Evolutionary conservation across 1,284 basidiomycete genomes (phyloP), one percentile per base, ranked within the genome.

Genomic region (Malassezia cuniculi): DNA sequence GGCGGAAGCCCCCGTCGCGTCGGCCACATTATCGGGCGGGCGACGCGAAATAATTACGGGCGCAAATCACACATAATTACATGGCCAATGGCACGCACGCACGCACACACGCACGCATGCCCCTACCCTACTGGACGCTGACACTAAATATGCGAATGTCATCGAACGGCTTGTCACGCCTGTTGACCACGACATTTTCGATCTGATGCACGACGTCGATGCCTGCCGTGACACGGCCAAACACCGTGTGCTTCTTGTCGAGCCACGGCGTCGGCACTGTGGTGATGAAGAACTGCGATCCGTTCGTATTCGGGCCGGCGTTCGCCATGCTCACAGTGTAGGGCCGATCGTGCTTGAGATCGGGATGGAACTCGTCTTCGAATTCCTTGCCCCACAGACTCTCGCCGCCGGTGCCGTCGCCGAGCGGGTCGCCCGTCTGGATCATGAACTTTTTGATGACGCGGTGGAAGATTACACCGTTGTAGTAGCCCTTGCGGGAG

Each of bases 271-370:
- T 85, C 9, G 89, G 82, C 2, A 81, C 87, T 2, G 87, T 94
- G 2, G 93, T 99, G 66, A 97, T 89, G 71, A 97, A 97, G 74
- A 97, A 97, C 68, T 99, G 90, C 3, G 81, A 84, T 2, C 81
- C 93, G 65, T 97, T 99, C 27, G 93, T 97, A 38, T 74, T 74
- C 1, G 85, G 80, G 1, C 93, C 90, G 2, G 85, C 83, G 50
- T 99, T 99, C n/a, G 93, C 93, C 87, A 95, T 95, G 60, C 85
- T 87, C 34, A 97, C 74, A n/a, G 84, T 93, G 65, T 94, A 95
- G 1, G 90, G 89, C 43, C 85, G 74, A 68, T 94, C 86, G 68
- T 95, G 90, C 67, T 79, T 81, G 41, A 93, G 71, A 39, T 82
- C 80, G 49, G 50, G 49, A 20, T 78, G 75, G 64, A 97, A 87